These are phyloP conservation scores for Colletotrichum spinosum DNA, from an alignment of 2,329 filamentous ascomycete genomes.

Conservation along the genomic window DNA sequence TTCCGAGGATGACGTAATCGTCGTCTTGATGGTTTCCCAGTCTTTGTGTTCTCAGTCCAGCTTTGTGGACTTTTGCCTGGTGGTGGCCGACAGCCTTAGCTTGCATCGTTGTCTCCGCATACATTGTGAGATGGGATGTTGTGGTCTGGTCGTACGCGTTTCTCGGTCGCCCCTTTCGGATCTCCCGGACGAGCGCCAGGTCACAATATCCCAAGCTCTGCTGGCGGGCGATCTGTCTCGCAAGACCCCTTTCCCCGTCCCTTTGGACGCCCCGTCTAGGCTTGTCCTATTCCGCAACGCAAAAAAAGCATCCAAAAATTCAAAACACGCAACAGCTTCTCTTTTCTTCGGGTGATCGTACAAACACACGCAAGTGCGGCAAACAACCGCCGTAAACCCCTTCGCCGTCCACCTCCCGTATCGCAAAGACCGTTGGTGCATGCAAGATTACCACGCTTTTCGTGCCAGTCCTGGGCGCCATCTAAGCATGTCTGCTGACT, in stretches of 20 bases:
- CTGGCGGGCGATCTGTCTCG: slow-evolving; percentile 22
- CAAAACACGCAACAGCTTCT: slow-evolving; percentile 27
- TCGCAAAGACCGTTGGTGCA: slow-evolving; percentile 54
- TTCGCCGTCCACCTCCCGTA: slow-evolving; percentile 43
- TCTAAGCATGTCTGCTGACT: slow-evolving; percentile 50
- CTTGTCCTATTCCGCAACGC: not conserved
- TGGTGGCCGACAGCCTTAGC: not conserved
- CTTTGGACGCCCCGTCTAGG: slow-evolving; percentile 4
- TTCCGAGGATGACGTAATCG: too few relatives aligned
- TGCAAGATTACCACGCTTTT: slow-evolving; percentile 56
- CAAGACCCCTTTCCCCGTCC: slow-evolving; percentile 8
- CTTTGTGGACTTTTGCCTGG: slow-evolving; percentile 12
- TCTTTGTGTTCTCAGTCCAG: slow-evolving; percentile 1
- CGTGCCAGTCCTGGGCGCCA: slow-evolving; percentile 47
- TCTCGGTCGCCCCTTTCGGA: slow-evolving; percentile 35
- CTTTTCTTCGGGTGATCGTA: slow-evolving; percentile 38
- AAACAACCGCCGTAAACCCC: slow-evolving; percentile 36
- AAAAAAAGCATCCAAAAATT: slow-evolving; percentile 17
- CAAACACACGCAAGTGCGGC: slow-evolving; percentile 31
- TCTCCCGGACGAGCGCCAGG: slow-evolving; percentile 28
- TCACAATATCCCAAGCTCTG: slow-evolving; percentile 27
- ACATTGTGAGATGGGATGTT: slow-evolving; percentile 7
- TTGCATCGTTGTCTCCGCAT: slow-evolving; percentile 5
- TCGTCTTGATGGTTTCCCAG: not conserved
- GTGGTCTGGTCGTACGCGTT: slow-evolving; percentile 11